Conservation (phyloP, 805 yeast genomes). For the Sugiyamaella boreocaroliniensis region DNA sequence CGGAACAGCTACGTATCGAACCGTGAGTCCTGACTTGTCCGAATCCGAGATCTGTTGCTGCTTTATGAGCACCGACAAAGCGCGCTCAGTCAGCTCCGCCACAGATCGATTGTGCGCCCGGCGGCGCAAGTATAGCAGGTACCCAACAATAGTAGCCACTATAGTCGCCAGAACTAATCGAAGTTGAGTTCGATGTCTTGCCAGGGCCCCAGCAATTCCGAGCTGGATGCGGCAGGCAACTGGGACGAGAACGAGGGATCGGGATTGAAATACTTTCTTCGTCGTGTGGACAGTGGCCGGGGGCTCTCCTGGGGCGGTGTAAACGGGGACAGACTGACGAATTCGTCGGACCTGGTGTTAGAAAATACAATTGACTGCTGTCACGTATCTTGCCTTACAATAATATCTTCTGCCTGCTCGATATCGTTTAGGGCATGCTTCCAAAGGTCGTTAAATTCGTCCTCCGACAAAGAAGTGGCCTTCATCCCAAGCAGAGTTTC, state of each 20-base stretch:
- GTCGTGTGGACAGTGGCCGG: constrained; percentile 11
- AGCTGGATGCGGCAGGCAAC: constrained; percentile 17
- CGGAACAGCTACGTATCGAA: constrained; percentile 14
- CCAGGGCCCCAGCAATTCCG: constrained; percentile 15
- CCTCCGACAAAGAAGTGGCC: constrained; percentile 30
- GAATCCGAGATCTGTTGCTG: constrained; percentile 16
- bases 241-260: constrained; percentile 20
- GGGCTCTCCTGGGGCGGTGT: constrained; percentile 15
- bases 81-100: constrained; percentile 2
- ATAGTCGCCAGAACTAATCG: constrained; percentile 1
- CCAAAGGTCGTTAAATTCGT: constrained; percentile 76
- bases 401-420: constrained; percentile 39
- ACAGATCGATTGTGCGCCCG: constrained; percentile 1
- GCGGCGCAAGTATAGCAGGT: neutral
- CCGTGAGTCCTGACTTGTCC: constrained; percentile 16
- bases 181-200: constrained; percentile 16
- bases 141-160: constrained; percentile 1
- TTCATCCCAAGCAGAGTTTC: constrained; percentile 20
- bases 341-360: constrained; percentile 13
- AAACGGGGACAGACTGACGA: constrained; percentile 15
- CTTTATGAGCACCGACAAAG: constrained; percentile 7
- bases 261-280: constrained; percentile 19
- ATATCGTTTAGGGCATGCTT: constrained; percentile 52
- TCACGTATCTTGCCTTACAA: constrained; percentile 19
- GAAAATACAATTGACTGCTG: neutral